Conservation (phyloP, 2,329 filamentous ascomycete genomes). For the Penicillium polonicum region DNA sequence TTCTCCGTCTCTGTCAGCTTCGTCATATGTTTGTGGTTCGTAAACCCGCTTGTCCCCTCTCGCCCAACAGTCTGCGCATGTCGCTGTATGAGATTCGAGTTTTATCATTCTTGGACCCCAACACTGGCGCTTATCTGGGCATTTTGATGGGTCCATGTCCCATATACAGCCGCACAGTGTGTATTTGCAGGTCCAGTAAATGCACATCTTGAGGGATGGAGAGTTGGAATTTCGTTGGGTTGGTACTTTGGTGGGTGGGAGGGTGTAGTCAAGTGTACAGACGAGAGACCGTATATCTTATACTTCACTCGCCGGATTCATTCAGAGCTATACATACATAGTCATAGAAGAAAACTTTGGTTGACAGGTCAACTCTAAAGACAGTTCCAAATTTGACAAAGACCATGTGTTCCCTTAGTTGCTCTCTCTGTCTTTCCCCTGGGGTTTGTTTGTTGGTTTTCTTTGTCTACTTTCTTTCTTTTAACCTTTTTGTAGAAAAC, state of each 20-base stretch:
- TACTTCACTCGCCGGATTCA: background rate
- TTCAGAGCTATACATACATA: background rate
- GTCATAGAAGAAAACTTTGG: background rate
- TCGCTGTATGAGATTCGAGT: slow-evolving; percentile 9
- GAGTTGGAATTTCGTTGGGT: background rate
- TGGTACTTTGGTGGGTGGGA: background rate
- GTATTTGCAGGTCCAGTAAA: slow-evolving; percentile 18
- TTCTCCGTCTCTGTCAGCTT: background rate
- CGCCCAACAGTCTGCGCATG: slow-evolving; percentile 20
- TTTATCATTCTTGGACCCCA: slow-evolving; percentile 9
- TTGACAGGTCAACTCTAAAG: too few relatives aligned
- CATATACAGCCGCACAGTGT: slow-evolving; percentile 27
- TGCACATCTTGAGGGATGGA: slow-evolving; percentile 18
- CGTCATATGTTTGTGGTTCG: background rate
- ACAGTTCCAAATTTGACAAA: background rate
- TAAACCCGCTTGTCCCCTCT: slow-evolving; percentile 7
- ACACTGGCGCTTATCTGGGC: slow-evolving; percentile 4
- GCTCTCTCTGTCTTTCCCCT: background rate
- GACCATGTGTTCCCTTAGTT: background rate
- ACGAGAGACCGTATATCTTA: background rate
- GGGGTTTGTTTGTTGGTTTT: background rate
- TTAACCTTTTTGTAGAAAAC: too few relatives aligned
- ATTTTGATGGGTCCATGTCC: slow-evolving; percentile 12
- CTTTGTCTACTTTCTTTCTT: background rate
- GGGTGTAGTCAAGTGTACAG: too few relatives aligned